A percentile compares a stretch with the other conserved stretches of the same genome.
phyloP scores from a whole-genome alignment of 129 eudicot genomes.

The Solidago caesia region DNA sequence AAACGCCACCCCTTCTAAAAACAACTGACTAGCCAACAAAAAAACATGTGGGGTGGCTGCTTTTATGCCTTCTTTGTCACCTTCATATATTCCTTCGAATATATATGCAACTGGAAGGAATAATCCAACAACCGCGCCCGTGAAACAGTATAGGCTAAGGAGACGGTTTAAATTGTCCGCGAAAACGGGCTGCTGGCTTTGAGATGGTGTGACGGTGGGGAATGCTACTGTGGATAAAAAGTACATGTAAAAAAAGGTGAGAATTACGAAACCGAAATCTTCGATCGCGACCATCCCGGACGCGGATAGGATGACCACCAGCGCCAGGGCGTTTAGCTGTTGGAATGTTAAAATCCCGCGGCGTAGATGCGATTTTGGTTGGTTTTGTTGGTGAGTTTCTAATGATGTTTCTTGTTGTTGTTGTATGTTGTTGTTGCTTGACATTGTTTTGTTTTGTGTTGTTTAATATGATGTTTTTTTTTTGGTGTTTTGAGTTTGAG shows the following conservation, averaged over 20 bases:
- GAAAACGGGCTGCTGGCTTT: conserved; percentile 30
- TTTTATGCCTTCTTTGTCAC: conserved; percentile 71
- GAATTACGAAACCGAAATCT: conserved; percentile 49
- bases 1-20: conserved; percentile 66
- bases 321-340: conserved; percentile 59
- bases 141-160: conserved; percentile 36
- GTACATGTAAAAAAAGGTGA: conserved; percentile 58
- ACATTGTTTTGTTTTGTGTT: conserved; percentile 35
- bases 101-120: conserved; percentile 72
- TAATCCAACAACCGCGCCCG: conserved; percentile 51
- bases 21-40: conserved; percentile 62
- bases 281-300: conserved; percentile 62
- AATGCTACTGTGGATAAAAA: conserved; percentile 66
- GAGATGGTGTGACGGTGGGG: conserved; percentile 36
- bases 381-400: neutral
- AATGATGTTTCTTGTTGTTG: conserved; percentile 24
- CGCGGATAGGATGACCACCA: conserved; percentile 59
- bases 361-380: conserved; percentile 14
- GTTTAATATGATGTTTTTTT: neutral
- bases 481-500: neutral
- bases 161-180: conserved; percentile 24
- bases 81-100: conserved; percentile 57
- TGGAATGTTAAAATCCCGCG: conserved; percentile 42
- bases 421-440: conserved; percentile 41
- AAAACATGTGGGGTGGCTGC: conserved; percentile 80